phyloP scores from a whole-genome alignment of 106 monocot genomes.

The Apostasia shenzhenica region DNA sequence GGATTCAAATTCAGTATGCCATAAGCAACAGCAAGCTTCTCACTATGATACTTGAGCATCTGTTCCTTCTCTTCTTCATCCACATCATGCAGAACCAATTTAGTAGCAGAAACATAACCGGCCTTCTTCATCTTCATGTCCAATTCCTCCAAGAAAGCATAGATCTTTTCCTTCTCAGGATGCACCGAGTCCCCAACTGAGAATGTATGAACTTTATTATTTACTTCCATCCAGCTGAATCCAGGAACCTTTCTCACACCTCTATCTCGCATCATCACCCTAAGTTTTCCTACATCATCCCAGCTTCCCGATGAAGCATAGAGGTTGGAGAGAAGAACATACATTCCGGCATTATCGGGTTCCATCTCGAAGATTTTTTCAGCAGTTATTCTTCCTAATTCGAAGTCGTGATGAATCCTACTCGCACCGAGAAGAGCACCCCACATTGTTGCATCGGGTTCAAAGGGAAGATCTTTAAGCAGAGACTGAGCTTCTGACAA shows the following conservation, averaged over 20 bases:
- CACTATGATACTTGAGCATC: slow-evolving; percentile 73
- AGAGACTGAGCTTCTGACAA: slow-evolving; percentile 48
- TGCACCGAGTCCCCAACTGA: slow-evolving; percentile 59
- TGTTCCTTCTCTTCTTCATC: slow-evolving; percentile 78
- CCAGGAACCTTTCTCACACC: slow-evolving; percentile 67
- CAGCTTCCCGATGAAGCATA: slow-evolving; percentile 54
- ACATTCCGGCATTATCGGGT: slow-evolving; percentile 73
- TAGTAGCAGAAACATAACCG: slow-evolving; percentile 47
- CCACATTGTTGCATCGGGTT: slow-evolving; percentile 73
- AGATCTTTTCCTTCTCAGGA: slow-evolving; percentile 56
- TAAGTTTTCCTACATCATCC: slow-evolving; percentile 42
- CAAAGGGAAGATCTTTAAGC: slow-evolving; percentile 47
- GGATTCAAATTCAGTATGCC: slow-evolving; percentile 43
- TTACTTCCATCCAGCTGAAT: slow-evolving; percentile 70
- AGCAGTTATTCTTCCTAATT: slow-evolving; percentile 45
- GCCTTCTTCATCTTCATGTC: slow-evolving; percentile 45
- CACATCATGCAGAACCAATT: slow-evolving; percentile 66
- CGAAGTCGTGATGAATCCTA: slow-evolving; percentile 45
- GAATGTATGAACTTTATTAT: slow-evolving; percentile 60
- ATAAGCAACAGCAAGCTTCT: slow-evolving; percentile 62
- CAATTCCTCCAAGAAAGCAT: slow-evolving; percentile 50
- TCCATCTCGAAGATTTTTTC: slow-evolving; percentile 64
- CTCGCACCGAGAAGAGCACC: slow-evolving; percentile 71
- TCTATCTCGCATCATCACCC: slow-evolving; percentile 50
- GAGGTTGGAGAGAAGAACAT: slow-evolving; percentile 65